Base-by-base conservation (phyloP, 1,139 yeast species). In the Sugiyamaella grinbergsii region DNA sequence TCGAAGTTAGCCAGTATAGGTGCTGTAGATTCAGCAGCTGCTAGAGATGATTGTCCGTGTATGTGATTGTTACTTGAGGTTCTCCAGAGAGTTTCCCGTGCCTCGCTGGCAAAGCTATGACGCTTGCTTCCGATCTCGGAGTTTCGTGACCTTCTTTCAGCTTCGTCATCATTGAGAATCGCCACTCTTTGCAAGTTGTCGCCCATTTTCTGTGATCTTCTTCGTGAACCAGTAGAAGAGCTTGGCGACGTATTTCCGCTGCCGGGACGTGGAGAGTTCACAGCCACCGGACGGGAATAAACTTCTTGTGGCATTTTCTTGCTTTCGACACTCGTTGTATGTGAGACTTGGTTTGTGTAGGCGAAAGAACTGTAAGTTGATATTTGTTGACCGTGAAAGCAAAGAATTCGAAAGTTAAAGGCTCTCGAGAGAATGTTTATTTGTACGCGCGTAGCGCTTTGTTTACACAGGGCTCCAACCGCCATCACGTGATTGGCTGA, bases 1-100 rank as follows among this genome's bases (percentile, higher is more conserved):
- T 90, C 96, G 67, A 88, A 89, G 61, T 89, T 89, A 7, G 83
- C 85, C 53, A 71, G 57, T 5, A 67, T 58, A 61, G 78, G 73
- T 5, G 61, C 54, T 32, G 39, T 46, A 26, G 42, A 42, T 34
- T 44, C 47, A 26, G 39, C 47, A 34, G 50, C 43, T 18, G 34
- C 23, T 36, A 32, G 42, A 26, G 45, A 41, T 24, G 34, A 43
- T 19, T 20, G 47, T 15, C 46, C 28, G 11, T 20, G 44, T 7
- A 19, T 38, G 11, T 32, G 4, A 10, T 26, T 22, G 29, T 28
- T 16, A 38, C 28, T 22, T 10, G 36, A 33, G 28, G 39, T 28
- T 47, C 48, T 50, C 16, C 51, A 58, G 22, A 55, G 67, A 6
- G 50, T 32, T 54, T 53, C 53, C 46, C 66, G 53, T 1, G 65